A percentile compares a stretch with the other conserved stretches of the same genome.
Conservation (phyloP, 345 rosid species). For the Gynandropsis gynandra region DNA sequence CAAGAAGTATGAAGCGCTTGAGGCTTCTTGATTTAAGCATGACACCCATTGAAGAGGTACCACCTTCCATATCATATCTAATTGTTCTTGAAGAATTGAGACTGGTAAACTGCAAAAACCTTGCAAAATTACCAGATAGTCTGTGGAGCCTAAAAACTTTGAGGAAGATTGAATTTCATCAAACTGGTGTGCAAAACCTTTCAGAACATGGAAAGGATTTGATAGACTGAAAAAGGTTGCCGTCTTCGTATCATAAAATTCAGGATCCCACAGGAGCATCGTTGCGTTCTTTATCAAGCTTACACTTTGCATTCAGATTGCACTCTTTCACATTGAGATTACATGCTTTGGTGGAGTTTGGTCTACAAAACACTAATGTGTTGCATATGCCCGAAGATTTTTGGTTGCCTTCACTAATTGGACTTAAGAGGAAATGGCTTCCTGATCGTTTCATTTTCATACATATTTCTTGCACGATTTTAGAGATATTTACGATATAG, state of each 20-base stretch:
- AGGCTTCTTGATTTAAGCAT: conserved; percentile 21
- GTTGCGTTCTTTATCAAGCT: background rate
- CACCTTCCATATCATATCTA: conserved; percentile 10
- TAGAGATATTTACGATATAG: too few species aligned
- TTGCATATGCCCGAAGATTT: too few species aligned
- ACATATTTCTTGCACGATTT: too few species aligned
- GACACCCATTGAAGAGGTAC: conserved; percentile 13
- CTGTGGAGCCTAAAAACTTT: conserved; percentile 18
- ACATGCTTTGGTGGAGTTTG: too few species aligned
- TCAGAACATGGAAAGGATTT: conserved; percentile 20
- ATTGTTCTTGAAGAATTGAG: conserved; percentile 25
- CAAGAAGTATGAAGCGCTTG: conserved; percentile 24
- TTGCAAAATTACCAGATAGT: conserved; percentile 18
- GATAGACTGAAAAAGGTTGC: conserved; percentile 21
- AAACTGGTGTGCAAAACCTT: conserved; percentile 21
- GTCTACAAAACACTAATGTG: too few species aligned
- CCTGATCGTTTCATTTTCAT: too few species aligned
- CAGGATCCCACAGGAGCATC: too few species aligned
- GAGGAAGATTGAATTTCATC: conserved; percentile 22
- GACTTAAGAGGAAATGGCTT: too few species aligned
- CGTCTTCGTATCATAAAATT: too few species aligned
- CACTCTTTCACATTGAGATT: too few species aligned
- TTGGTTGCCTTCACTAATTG: too few species aligned
- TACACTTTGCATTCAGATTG: background rate
- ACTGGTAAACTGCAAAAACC: conserved; percentile 5